Conservation (phyloP, 352 stramenopile species). For the Globisporangium ultimum region DNA sequence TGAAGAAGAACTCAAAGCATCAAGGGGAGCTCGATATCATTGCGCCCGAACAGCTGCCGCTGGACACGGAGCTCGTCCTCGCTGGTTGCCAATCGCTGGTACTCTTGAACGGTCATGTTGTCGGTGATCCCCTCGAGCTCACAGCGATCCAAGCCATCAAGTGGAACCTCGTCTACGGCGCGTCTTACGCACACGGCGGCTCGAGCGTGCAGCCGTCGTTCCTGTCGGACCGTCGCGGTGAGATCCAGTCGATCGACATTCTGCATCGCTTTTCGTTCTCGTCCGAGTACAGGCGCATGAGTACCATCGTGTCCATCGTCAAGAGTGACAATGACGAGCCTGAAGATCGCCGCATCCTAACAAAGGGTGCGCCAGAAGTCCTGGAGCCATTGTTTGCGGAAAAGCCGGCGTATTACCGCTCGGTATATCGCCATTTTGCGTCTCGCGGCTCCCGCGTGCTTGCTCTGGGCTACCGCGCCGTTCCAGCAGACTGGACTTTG, state of each 20-base stretch:
- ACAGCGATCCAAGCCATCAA: conserved; percentile 87
- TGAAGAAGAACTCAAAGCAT: conserved; percentile 1
- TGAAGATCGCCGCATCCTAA: conserved; percentile 47
- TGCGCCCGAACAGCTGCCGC: conserved; percentile 24
- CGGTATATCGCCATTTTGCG: conserved; percentile 42
- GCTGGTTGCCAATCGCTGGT: conserved; percentile 92
- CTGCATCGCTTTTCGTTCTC: conserved; percentile 88
- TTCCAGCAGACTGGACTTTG: conserved; percentile 25
- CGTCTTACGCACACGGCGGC: conserved; percentile 7
- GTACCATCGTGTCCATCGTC: conserved; percentile 58
- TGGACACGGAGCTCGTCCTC: conserved; percentile 38
- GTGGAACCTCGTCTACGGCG: conserved; percentile 29
- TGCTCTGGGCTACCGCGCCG: conserved; percentile 78
- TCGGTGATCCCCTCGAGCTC: conserved; percentile 94
- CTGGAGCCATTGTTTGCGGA: conserved; percentile 70
- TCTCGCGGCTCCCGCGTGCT: conserved; percentile 70
- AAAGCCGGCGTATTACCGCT: conserved; percentile 66
- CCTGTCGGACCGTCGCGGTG: conserved; percentile 23
- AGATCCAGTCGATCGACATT: conserved; percentile 44
- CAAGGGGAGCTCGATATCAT: conserved; percentile 28
- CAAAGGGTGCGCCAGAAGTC: conserved; percentile 94
- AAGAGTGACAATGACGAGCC: conserved; percentile 31
- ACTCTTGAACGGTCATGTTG: conserved; percentile 78
- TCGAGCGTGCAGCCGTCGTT: conserved; percentile 26
- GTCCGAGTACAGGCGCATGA: conserved; percentile 91